A percentile compares a stretch with the other conserved stretches of the same genome.
phyloP scores from a whole-genome alignment of 1,284 basidiomycete genomes.

The Coniophora puteana region DNA sequence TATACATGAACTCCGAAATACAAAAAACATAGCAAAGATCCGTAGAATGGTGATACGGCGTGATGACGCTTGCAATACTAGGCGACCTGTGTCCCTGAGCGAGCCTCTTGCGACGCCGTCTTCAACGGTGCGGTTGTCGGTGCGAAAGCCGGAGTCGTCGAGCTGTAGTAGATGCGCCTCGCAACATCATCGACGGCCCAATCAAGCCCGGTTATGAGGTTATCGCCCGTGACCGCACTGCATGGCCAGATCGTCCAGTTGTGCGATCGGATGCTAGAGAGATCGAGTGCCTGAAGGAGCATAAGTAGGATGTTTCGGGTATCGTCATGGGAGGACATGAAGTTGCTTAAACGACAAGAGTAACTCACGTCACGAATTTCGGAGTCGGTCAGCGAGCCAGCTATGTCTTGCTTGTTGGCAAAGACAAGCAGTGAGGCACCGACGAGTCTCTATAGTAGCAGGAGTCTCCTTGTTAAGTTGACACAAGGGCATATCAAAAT shows the following conservation, averaged over 20 bases:
- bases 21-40: too few relatives aligned
- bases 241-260: slow-evolving; percentile 91
- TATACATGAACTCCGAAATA: too few relatives aligned
- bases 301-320: slow-evolving; percentile 10
- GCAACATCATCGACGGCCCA: slow-evolving; percentile 96
- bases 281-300: slow-evolving; percentile 63
- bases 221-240: slow-evolving; percentile 87
- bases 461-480: slow-evolving; percentile 13
- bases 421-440: slow-evolving; percentile 95
- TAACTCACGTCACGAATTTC: slow-evolving; percentile 82
- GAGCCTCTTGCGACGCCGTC: too few relatives aligned
- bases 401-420: slow-evolving; percentile 99
- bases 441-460: slow-evolving; percentile 67
- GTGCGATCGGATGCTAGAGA: slow-evolving; percentile 78
- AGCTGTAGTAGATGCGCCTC: slow-evolving; percentile 67
- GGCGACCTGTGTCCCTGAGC: too few relatives aligned
- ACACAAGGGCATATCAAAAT: slow-evolving; percentile 9
- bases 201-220: slow-evolving; percentile 83
- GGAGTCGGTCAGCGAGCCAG: slow-evolving; percentile 76
- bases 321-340: slow-evolving; percentile 8
- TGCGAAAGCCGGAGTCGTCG: slow-evolving; percentile 5
- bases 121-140: not conserved
- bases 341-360: too few relatives aligned
- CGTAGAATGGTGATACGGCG: too few relatives aligned
- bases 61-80: too few relatives aligned